Conservation (phyloP, 495 filamentous ascomycete species). For the Coniosporium apollinis region DNA sequence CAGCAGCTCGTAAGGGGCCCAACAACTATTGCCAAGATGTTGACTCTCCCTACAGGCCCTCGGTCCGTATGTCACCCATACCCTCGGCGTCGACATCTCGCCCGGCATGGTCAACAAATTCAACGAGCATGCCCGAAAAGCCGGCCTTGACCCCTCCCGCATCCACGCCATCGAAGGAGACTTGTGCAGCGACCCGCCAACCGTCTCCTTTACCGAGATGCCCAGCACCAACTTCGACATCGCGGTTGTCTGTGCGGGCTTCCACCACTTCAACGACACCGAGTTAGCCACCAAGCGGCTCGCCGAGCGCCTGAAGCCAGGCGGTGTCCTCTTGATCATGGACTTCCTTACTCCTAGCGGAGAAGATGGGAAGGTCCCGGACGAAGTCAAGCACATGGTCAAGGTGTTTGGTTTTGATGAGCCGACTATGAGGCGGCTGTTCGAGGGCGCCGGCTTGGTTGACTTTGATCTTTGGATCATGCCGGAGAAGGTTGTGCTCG, state of each 20-base stretch:
- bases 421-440: constrained; percentile 7
- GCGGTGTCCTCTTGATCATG: constrained; percentile 46
- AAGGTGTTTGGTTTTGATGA: constrained; percentile 9
- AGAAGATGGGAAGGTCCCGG: neutral
- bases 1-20: neutral
- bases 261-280: constrained; percentile 59
- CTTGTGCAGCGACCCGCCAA: constrained; percentile 29
- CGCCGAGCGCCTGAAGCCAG: constrained; percentile 39
- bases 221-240: constrained; percentile 44
- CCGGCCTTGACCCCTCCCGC: neutral
- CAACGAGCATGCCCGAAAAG: constrained; percentile 26
- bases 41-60: constrained; percentile 24
- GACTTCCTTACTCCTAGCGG: constrained; percentile 34
- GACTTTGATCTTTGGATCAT: constrained; percentile 8
- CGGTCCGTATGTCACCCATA: constrained; percentile 41
- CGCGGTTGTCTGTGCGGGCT: constrained; percentile 44
- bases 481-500: constrained; percentile 6
- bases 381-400: constrained; percentile 9
- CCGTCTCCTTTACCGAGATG: constrained; percentile 21
- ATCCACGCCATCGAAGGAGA: constrained; percentile 44
- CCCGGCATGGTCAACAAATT: constrained; percentile 47
- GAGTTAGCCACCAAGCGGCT: constrained; percentile 37
- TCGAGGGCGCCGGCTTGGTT: constrained; percentile 5
- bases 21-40: neutral
- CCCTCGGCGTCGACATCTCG: constrained; percentile 50